Evolutionary conservation across 2,329 filamentous ascomycete species (phyloP).

Genomic region (Hansfordia pulvinata): DNA sequence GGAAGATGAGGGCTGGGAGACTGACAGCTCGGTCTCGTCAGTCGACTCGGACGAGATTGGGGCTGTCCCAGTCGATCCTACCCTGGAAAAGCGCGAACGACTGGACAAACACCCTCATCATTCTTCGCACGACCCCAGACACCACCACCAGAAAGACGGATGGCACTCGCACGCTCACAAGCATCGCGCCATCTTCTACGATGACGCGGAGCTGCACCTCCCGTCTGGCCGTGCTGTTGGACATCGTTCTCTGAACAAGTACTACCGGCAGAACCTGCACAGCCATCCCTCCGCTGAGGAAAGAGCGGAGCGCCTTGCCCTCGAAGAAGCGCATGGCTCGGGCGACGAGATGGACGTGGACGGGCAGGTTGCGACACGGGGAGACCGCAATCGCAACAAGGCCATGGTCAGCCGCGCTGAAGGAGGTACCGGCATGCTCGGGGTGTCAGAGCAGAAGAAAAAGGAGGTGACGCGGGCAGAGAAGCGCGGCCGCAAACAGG

Average conservation of each 20-base stretch:
- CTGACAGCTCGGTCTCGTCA: slow-evolving; percentile 80
- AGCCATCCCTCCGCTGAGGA: slow-evolving; percentile 71
- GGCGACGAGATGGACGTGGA: slow-evolving; percentile 23
- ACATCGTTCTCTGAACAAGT: slow-evolving; percentile 74
- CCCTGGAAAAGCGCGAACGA: slow-evolving; percentile 57
- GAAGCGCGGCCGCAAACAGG: slow-evolving; percentile 53
- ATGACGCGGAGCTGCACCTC: slow-evolving; percentile 87
- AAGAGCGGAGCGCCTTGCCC: slow-evolving; percentile 51
- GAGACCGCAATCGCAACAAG: slow-evolving; percentile 29
- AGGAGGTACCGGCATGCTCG: slow-evolving; percentile 63
- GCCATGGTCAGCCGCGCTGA: slow-evolving; percentile 54
- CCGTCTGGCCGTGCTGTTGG: slow-evolving; percentile 82
- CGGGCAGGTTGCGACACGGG: slow-evolving; percentile 19
- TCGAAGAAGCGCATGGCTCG: slow-evolving; percentile 27
- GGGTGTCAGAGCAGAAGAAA: slow-evolving; percentile 65
- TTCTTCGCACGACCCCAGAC: slow-evolving; percentile 54
- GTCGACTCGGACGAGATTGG: slow-evolving; percentile 76
- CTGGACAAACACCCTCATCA: slow-evolving; percentile 65
- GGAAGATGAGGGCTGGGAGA: slow-evolving; percentile 80
- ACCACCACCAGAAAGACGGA: slow-evolving; percentile 62
- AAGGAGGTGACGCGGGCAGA: slow-evolving; percentile 52
- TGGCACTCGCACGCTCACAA: slow-evolving; percentile 77
- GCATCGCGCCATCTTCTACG: slow-evolving; percentile 68
- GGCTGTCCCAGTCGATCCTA: slow-evolving; percentile 62
- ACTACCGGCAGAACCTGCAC: slow-evolving; percentile 86